Evolutionary conservation across 176 grass and related monocot genomes (phyloP).

Genomic region (Ananas comosus): DNA sequence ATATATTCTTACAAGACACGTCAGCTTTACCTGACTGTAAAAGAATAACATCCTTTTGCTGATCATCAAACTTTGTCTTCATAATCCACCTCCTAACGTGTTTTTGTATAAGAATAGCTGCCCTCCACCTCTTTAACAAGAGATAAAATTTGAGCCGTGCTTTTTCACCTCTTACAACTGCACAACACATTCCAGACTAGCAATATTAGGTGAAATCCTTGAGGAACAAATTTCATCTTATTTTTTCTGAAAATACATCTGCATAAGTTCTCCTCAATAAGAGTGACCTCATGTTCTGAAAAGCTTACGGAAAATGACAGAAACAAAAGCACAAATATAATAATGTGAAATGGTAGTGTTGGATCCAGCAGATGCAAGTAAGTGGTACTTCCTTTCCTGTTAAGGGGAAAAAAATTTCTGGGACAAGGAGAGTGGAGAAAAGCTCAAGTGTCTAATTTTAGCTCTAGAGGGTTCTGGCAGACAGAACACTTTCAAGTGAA

Average conservation of each 20-base stretch:
- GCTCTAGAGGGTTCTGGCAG: neutral
- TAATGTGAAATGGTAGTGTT: neutral
- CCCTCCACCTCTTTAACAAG: slow-evolving; percentile 61
- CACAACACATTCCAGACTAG: slow-evolving; percentile 1
- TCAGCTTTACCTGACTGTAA: slow-evolving; percentile 66
- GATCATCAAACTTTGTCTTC: slow-evolving; percentile 33
- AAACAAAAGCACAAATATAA: neutral
- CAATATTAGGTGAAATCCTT: neutral
- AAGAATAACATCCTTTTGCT: slow-evolving; percentile 53
- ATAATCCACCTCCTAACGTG: slow-evolving; percentile 48
- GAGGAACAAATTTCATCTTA: neutral
- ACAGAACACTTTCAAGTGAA: neutral
- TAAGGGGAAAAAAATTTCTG: neutral
- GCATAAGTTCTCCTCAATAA: neutral
- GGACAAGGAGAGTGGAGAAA: no score
- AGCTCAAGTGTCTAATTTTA: neutral
- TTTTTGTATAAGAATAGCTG: slow-evolving; percentile 86
- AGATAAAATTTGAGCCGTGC: slow-evolving; percentile 40
- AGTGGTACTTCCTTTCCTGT: neutral
- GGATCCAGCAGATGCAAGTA: neutral
- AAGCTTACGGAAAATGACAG: neutral
- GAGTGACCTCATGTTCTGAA: neutral
- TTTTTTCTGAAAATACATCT: neutral
- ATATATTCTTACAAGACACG: neutral
- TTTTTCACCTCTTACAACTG: slow-evolving; percentile 73